phyloP scores from a whole-genome alignment of 83 land plant species.

The Diphasiastrum complanatum region DNA sequence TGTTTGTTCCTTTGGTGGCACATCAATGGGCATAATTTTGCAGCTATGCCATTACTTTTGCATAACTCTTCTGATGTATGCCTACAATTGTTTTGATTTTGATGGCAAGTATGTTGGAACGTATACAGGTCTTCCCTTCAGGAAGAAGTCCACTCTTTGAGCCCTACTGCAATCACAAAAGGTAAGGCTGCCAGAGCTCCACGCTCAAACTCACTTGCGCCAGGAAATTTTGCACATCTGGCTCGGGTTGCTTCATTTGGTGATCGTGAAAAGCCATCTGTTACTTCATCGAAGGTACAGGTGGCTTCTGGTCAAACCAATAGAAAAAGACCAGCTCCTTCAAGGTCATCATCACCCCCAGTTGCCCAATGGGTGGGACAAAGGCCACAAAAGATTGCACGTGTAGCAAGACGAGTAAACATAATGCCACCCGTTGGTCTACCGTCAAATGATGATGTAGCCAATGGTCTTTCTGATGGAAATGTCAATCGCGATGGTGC shows the following conservation, averaged over 20 bases:
- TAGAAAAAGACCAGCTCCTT: constrained; percentile 72
- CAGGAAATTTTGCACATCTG: constrained; percentile 36
- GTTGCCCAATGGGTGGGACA: constrained; percentile 87
- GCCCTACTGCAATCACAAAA: constrained; percentile 50
- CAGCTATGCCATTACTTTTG: neutral
- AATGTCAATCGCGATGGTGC: too few species aligned
- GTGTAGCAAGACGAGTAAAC: constrained; percentile 65
- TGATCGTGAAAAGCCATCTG: constrained; percentile 33
- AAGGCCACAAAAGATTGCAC: constrained; percentile 73
- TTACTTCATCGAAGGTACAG: constrained; percentile 44
- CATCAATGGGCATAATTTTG: neutral
- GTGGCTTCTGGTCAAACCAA: constrained; percentile 37
- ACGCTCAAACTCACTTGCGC: constrained; percentile 43
- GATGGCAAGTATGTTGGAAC: neutral
- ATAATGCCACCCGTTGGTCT: constrained; percentile 53
- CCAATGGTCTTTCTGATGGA: constrained; percentile 37
- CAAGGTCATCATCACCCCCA: constrained; percentile 75
- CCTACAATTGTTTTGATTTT: neutral
- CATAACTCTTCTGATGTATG: neutral
- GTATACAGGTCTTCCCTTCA: constrained; percentile 48
- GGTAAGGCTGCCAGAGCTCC: constrained; percentile 82
- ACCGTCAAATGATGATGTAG: constrained; percentile 20
- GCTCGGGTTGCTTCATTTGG: constrained; percentile 40
- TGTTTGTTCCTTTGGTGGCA: too few species aligned
- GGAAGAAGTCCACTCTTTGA: constrained; percentile 43